Conservation (phyloP, 768 basidiomycete genomes). For the Lactarius hatsudake region DNA sequence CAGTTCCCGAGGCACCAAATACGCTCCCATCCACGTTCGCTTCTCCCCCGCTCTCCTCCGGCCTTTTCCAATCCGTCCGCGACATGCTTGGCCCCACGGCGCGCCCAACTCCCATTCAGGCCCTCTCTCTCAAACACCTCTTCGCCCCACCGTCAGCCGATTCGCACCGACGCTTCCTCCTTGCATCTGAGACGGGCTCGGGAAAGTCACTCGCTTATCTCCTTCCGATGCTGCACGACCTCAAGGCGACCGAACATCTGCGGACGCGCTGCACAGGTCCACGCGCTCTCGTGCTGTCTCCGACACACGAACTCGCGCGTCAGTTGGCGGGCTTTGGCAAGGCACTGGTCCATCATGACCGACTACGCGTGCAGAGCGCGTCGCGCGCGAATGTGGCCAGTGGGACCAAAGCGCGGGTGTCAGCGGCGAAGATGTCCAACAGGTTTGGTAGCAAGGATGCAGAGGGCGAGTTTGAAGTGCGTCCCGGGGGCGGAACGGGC, state of each 20-base stretch:
- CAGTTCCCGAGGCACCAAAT: conserved; percentile 27
- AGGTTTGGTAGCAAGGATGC: conserved; percentile 31
- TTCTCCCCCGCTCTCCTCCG: conserved; percentile 68
- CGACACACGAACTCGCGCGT: conserved; percentile 85
- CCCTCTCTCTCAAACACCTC: conserved; percentile 65
- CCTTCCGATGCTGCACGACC: conserved; percentile 73
- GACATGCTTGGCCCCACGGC: conserved; percentile 56
- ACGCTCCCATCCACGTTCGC: conserved; percentile 47
- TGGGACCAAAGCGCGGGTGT: conserved; percentile 28
- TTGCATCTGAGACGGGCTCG: conserved; percentile 88
- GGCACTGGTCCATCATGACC: conserved; percentile 65
- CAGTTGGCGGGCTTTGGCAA: conserved; percentile 79
- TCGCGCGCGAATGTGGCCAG: conserved; percentile 53
- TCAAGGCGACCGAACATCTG: conserved; percentile 62
- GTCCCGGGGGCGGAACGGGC: conserved; percentile 21
- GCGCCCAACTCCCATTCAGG: conserved; percentile 75
- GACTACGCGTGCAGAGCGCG: conserved; percentile 71
- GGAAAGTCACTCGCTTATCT: conserved; percentile 92
- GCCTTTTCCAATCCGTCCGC: conserved; percentile 55
- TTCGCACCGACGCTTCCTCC: conserved; percentile 50
- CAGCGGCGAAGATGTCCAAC: conserved; percentile 50
- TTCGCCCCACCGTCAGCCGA: conserved; percentile 40
- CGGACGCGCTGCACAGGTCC: conserved; percentile 40
- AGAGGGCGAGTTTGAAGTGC: conserved; percentile 29
- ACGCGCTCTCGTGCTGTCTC: conserved; percentile 77